phyloP scores from a whole-genome alignment of 2,329 filamentous ascomycete species.

The Xylaria sp. region DNA sequence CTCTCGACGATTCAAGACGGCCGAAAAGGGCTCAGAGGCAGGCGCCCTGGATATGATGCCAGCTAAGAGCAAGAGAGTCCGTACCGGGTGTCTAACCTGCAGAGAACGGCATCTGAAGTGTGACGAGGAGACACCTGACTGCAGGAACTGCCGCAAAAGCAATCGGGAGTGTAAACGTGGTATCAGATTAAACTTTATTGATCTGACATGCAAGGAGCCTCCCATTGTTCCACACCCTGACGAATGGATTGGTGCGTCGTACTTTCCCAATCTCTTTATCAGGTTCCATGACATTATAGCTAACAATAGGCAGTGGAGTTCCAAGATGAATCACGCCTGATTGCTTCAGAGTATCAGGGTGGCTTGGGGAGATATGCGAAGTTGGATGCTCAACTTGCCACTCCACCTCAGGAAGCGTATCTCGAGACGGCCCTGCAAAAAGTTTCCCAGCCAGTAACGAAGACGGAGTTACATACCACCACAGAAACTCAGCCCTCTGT shows the following conservation, averaged over 20 bases:
- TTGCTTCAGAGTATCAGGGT: conserved; percentile 89
- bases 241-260: conserved; percentile 70
- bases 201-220: conserved; percentile 77
- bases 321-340: conserved; percentile 86
- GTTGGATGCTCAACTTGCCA: conserved; percentile 55
- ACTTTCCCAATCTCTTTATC: not conserved
- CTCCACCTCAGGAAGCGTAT: conserved; percentile 47
- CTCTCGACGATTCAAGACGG: conserved; percentile 34
- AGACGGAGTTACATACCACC: conserved; percentile 39
- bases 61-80: conserved; percentile 82
- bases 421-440: conserved; percentile 45
- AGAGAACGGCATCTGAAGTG: conserved; percentile 91
- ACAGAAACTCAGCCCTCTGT: conserved; percentile 41
- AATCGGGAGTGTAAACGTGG: conserved; percentile 87
- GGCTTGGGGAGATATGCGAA: conserved; percentile 78
- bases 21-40: conserved; percentile 42
- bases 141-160: conserved; percentile 88
- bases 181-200: conserved; percentile 90
- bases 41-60: conserved; percentile 43
- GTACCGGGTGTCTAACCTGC: conserved; percentile 92
- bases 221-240: conserved; percentile 69
- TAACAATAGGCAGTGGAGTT: conserved; percentile 70
- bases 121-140: conserved; percentile 75
- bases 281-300: conserved; percentile 6
- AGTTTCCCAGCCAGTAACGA: conserved; percentile 39